Evolutionary conservation across 148 eudicot species (phyloP).

Genomic region (Camellia japonica): DNA sequence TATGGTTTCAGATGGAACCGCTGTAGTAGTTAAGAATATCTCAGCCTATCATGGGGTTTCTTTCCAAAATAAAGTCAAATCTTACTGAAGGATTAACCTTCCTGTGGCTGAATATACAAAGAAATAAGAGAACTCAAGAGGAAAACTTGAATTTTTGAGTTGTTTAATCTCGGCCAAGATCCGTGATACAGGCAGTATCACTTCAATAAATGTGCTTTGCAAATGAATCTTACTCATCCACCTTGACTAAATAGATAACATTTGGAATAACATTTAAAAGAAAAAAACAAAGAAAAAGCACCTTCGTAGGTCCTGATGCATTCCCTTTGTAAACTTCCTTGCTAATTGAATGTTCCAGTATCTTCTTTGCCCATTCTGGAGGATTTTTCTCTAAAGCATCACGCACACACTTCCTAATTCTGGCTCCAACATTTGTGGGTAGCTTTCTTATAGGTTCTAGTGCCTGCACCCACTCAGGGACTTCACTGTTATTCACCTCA

Average conservation of each 20-base stretch:
- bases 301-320: constrained; percentile 76
- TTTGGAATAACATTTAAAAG: neutral
- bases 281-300: constrained; percentile 13
- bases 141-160: too few species aligned
- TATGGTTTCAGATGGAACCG: too few species aligned
- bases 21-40: too few species aligned
- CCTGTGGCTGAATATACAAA: too few species aligned
- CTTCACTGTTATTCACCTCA: constrained; percentile 15
- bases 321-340: constrained; percentile 66
- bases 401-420: constrained; percentile 44
- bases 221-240: neutral
- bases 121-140: too few species aligned
- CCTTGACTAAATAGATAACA: neutral
- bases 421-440: constrained; percentile 64
- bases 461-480: constrained; percentile 53
- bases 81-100: too few species aligned
- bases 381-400: constrained; percentile 43
- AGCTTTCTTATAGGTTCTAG: constrained; percentile 53
- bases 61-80: too few species aligned
- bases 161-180: too few species aligned
- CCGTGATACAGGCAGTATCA: too few species aligned
- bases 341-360: constrained; percentile 53
- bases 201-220: neutral
- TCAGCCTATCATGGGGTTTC: too few species aligned
- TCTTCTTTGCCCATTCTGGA: constrained; percentile 58